A percentile compares a stretch with the other conserved stretches of the same genome.
phyloP scores from a whole-genome alignment of 1,284 basidiomycete species.

The Phellopilus nigrolimitatus region DNA sequence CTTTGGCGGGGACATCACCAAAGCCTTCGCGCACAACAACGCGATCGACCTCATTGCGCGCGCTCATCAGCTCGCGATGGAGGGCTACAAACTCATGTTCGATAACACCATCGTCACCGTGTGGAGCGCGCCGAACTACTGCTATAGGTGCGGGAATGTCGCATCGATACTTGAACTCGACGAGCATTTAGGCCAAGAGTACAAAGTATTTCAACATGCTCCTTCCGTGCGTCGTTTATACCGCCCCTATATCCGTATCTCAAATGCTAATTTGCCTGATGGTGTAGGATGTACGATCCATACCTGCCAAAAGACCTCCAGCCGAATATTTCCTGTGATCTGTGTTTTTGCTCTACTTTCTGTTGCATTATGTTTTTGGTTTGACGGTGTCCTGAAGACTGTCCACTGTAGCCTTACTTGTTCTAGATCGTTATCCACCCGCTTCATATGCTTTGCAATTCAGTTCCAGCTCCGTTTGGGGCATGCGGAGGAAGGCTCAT shows the following conservation, averaged over 20 bases:
- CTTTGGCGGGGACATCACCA: conserved; percentile 91
- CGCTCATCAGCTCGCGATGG: conserved; percentile 98
- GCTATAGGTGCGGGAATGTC: conserved; percentile 95
- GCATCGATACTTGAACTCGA: conserved; percentile 91
- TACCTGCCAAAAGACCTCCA: conserved; percentile 21
- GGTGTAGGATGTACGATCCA: conserved; percentile 17
- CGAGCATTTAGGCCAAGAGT: conserved; percentile 86
- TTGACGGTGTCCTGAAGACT: background rate
- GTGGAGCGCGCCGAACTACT: conserved; percentile 99
- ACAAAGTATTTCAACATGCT: conserved; percentile 85
- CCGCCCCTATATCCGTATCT: background rate
- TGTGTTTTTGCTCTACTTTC: background rate
- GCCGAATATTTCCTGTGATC: conserved; percentile 20
- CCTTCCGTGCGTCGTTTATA: conserved; percentile 48
- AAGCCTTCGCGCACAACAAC: conserved; percentile 86
- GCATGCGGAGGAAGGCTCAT: no score
- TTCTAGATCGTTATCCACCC: no score
- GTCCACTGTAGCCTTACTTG: background rate
- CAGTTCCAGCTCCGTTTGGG: no score
- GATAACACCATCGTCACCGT: conserved; percentile 95
- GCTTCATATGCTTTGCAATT: no score
- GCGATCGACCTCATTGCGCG: conserved; percentile 93
- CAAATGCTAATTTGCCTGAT: background rate
- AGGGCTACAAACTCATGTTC: conserved; percentile 98
- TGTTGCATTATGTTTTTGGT: background rate